Conservation (phyloP, 1,284 basidiomycete species). For the Malassezia arunalokei region DNA sequence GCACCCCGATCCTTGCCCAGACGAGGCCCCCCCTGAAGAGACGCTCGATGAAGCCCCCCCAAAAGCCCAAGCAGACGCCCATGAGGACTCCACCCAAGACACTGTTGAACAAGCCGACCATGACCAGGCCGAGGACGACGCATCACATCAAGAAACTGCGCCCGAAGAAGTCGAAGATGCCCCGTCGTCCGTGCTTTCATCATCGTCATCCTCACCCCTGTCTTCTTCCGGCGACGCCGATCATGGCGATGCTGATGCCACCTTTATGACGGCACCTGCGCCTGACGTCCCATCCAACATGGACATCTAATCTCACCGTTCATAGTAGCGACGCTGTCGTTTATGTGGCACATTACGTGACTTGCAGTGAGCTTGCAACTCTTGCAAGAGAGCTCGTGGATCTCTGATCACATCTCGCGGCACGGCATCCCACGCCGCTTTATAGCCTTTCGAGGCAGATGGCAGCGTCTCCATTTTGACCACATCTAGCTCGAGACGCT, state of each 20-base stretch:
- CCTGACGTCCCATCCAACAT: neutral
- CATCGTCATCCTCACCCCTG: slow-evolving; percentile 1
- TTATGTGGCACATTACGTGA: neutral
- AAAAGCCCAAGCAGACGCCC: neutral
- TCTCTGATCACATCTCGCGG: slow-evolving; percentile 10
- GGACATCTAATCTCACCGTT: neutral
- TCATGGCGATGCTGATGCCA: slow-evolving; percentile 12
- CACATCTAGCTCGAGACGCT: slow-evolving; percentile 4
- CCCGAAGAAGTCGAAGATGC: neutral
- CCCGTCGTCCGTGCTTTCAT: neutral
- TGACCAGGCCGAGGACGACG: neutral
- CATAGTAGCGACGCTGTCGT: neutral
- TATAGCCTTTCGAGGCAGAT: slow-evolving; percentile 1
- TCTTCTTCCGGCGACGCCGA: slow-evolving; percentile 6
- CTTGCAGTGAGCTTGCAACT: neutral
- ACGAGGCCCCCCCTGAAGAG: neutral
- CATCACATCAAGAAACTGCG: neutral
- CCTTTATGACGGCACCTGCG: slow-evolving; percentile 18
- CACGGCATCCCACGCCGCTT: slow-evolving; percentile 8
- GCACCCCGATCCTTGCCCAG: neutral
- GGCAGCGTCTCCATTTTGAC: neutral
- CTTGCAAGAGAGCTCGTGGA: neutral
- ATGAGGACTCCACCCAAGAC: no score
- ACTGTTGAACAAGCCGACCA: neutral
- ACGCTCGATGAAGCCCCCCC: neutral